phyloP scores from a whole-genome alignment of 2,329 filamentous ascomycete genomes.

The Colletotrichum liaoningense region DNA sequence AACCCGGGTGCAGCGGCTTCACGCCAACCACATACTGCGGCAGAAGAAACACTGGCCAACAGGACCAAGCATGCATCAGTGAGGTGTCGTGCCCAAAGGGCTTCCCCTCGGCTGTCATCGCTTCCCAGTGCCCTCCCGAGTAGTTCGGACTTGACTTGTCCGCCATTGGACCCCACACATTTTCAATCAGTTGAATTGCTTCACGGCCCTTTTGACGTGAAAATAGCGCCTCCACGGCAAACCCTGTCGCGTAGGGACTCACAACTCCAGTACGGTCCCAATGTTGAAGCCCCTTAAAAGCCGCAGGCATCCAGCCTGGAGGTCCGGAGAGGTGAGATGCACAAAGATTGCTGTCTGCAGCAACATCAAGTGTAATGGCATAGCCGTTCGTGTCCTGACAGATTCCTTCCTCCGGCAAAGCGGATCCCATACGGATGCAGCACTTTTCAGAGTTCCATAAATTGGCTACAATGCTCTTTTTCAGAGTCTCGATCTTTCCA shows the following conservation, averaged over 20 bases:
- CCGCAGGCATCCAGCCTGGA: neutral
- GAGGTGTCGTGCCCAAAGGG: conserved; percentile 23
- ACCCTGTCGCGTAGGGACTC: conserved; percentile 25
- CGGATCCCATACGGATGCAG: conserved; percentile 4
- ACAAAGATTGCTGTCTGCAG: neutral
- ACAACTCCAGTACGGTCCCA: conserved; percentile 4
- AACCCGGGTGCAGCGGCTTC: conserved; percentile 13
- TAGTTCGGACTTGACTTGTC: conserved; percentile 11
- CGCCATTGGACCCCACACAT: conserved; percentile 22
- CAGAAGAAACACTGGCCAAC: conserved; percentile 27
- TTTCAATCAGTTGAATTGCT: conserved; percentile 7
- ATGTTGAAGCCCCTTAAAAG: conserved; percentile 13
- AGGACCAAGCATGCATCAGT: conserved; percentile 28
- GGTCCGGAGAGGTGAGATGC: neutral
- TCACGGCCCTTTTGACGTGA: neutral
- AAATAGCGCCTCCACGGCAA: conserved; percentile 30
- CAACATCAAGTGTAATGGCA: neutral
- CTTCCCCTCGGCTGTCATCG: conserved; percentile 16
- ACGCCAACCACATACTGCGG: conserved; percentile 24
- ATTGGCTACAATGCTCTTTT: neutral
- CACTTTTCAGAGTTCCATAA: conserved; percentile 10
- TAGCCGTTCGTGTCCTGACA: conserved; percentile 26
- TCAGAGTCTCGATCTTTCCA: neutral
- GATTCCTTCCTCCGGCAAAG: conserved; percentile 6
- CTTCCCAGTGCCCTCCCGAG: conserved; percentile 26